Base-by-base conservation (phyloP, 768 basidiomycete genomes). In the Tylopilus rubrobrunneus region DNA sequence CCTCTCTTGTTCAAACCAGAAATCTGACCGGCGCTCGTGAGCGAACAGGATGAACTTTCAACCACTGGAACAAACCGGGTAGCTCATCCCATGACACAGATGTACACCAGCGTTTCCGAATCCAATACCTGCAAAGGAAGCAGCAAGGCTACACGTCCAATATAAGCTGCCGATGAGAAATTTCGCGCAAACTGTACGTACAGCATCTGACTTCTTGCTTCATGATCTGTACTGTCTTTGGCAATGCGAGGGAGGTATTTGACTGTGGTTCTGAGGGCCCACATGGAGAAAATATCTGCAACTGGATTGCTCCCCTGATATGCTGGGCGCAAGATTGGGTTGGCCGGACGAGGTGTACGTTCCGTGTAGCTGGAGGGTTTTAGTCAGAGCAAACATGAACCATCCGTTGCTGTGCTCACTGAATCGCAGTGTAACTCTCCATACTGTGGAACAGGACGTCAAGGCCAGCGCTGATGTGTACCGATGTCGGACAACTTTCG, bases 371-470 rank as follows among this genome's bases (percentile, higher is more conserved):
- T 91, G 53, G 8, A 44, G 37, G 40, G 23, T 45, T 40, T 57
- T 36, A 55, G 42, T 49, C 57, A 59, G 53, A 41, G 42, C 8
- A 44, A 36, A 39, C 1, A 34, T 19, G 19, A 33, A 45, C 40
- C n/a, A 44, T 41, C 48, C 37, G 36, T 10, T 8, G 7, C 49
- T 37, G 15, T 28, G 72, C 82, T 67, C 65, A 96, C 84, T 92
- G 93, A 59, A 97, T 94, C 6, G 93, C 90, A 8, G 93, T 96
- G 67, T 89, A 96, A 55, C 87, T 92, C 70, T 98, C 95, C 71
- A 98, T 76, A 49, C 94, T 91, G 62, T 98, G 96, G 81, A 98
- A 98, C 33, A 98, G 74, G 2, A 97, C 94, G 67, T 98, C 96
- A 44, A 98, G 78, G 4, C 96, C 96, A n/a, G 93, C 81, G 56